These are phyloP conservation scores for Meripilus lineatus DNA, from an alignment of 1,284 basidiomycete genomes.

Conservation along the genomic window DNA sequence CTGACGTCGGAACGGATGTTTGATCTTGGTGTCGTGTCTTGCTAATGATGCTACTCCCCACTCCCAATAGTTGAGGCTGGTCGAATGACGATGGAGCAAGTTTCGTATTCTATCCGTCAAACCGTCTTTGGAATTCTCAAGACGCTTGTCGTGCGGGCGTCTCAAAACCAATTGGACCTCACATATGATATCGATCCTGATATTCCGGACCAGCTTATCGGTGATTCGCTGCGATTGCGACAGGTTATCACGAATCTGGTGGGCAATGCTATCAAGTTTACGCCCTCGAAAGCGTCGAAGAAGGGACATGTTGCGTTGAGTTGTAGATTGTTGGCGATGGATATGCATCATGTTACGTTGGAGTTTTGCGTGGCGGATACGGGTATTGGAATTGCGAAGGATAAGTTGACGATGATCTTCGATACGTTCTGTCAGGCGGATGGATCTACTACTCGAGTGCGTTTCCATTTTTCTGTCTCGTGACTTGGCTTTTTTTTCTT, in stretches of 20 bases:
- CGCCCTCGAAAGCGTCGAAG: conserved; percentile 68
- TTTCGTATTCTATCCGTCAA: conserved; percentile 95
- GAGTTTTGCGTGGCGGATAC: conserved; percentile 99
- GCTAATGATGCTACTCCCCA: conserved; percentile 7
- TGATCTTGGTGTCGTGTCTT: background rate
- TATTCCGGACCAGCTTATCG: conserved; percentile 96
- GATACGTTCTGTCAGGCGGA: conserved; percentile 99
- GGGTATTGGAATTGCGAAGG: conserved; percentile 98
- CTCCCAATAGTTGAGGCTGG: conserved; percentile 82
- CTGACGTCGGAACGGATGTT: too few relatives aligned
- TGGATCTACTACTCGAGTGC: conserved; percentile 83
- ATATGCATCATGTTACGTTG: conserved; percentile 79
- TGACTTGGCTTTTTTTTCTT: too few relatives aligned
- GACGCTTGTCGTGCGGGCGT: conserved; percentile 95
- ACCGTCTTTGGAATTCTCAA: conserved; percentile 98
- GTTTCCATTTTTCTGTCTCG: conserved; percentile 24
- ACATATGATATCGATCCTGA: conserved; percentile 96
- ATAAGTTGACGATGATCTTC: conserved; percentile 98
- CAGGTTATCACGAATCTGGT: conserved; percentile 96
- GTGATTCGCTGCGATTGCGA: conserved; percentile 89
- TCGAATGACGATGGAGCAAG: conserved; percentile 99
- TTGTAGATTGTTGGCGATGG: conserved; percentile 72
- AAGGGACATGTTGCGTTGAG: conserved; percentile 92
- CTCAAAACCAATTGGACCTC: conserved; percentile 95
- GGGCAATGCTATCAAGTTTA: conserved; percentile 96